Evolutionary conservation across 352 stramenopile genomes (phyloP).

Genomic region (Globisporangium paroecandrum): DNA sequence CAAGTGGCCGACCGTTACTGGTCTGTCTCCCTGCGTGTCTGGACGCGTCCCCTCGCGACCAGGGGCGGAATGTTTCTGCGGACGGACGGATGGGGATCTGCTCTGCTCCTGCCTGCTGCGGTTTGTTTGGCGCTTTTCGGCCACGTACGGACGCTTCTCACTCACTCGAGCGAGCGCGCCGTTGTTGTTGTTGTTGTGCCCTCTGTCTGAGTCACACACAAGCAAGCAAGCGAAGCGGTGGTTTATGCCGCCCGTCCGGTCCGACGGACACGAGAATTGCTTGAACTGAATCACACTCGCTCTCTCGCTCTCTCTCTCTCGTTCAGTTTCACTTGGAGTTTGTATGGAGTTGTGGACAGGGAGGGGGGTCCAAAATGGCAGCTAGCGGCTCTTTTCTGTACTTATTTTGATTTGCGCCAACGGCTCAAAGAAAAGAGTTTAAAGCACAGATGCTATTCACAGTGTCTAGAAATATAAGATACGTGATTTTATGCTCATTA

Average conservation of each 20-base stretch:
- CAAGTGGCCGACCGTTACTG: not conserved
- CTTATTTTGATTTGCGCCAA: not conserved
- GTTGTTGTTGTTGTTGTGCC: constrained; percentile 3
- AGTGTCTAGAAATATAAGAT: not conserved
- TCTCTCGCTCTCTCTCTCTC: not conserved
- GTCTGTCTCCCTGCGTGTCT: not conserved
- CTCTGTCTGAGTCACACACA: constrained; percentile 4
- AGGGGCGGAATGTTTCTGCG: constrained; percentile 6
- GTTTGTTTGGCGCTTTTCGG: not conserved
- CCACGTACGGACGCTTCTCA: constrained; percentile 6
- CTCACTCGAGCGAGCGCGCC: not conserved
- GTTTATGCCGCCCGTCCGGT: not conserved
- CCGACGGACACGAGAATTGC: not conserved
- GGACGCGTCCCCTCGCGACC: not conserved
- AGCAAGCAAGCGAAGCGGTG: not conserved
- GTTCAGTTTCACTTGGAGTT: not conserved
- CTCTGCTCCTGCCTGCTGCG: not conserved
- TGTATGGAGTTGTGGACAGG: not conserved
- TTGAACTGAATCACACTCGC: not conserved
- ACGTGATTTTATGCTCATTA: not conserved
- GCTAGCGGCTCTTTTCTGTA: not conserved
- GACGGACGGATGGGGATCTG: constrained; percentile 2
- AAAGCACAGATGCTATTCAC: not conserved
- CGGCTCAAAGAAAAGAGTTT: not conserved
- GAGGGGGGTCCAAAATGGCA: not conserved